Conservation (phyloP, 768 basidiomycete genomes). For the Terana coerulea region DNA sequence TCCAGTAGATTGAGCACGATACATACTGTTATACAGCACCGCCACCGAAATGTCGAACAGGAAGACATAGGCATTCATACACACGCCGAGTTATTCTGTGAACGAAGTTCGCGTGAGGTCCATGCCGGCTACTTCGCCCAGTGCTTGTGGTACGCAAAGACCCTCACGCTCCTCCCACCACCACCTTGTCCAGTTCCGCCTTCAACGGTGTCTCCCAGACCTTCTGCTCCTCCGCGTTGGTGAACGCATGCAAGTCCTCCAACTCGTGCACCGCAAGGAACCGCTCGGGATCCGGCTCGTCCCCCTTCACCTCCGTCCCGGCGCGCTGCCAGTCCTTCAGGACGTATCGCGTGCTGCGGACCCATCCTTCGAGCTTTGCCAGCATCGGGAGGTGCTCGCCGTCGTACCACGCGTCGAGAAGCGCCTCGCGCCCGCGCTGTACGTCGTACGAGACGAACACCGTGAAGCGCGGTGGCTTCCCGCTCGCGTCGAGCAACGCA, state of each 20-base stretch:
- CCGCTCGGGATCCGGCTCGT: slow-evolving; percentile 22
- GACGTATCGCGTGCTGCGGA: slow-evolving; percentile 40
- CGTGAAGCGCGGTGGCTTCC: slow-evolving; percentile 23
- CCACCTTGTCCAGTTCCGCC: slow-evolving; percentile 31
- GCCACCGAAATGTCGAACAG: too few species aligned
- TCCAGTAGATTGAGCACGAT: too few species aligned
- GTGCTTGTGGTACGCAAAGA: slow-evolving; percentile 19
- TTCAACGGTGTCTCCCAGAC: slow-evolving; percentile 45
- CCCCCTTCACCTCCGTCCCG: slow-evolving; percentile 22
- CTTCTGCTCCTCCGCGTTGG: slow-evolving; percentile 33
- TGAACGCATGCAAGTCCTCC: slow-evolving; percentile 29
- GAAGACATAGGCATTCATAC: too few species aligned
- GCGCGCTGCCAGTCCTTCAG: slow-evolving; percentile 24
- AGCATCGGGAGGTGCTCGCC: slow-evolving; percentile 35
- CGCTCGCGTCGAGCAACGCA: slow-evolving; percentile 18
- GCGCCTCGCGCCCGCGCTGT: slow-evolving; percentile 21
- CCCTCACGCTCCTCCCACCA: slow-evolving; percentile 30
- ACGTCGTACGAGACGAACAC: slow-evolving; percentile 24
- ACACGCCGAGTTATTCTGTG: too few species aligned
- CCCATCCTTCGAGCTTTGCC: slow-evolving; percentile 40
- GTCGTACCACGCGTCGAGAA: slow-evolving; percentile 28
- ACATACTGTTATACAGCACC: too few species aligned
- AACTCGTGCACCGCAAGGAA: slow-evolving; percentile 46
- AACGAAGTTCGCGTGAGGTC: too few species aligned
- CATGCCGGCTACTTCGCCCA: slow-evolving; percentile 16